These are phyloP conservation scores for Plectranthus barbatus DNA, from an alignment of 257 asterid species.

Conservation along the genomic window DNA sequence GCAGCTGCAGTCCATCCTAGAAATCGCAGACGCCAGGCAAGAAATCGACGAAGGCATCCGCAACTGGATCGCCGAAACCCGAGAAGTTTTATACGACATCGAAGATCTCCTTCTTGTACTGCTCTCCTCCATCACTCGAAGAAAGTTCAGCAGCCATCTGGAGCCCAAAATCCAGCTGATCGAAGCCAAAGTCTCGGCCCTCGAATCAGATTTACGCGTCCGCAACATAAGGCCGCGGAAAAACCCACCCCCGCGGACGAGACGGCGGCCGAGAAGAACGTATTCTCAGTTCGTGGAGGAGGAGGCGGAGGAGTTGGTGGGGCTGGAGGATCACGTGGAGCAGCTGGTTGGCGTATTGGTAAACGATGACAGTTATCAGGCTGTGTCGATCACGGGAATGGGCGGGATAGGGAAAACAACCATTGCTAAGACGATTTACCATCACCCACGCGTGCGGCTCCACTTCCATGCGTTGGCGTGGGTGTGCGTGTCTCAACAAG, in stretches of 20 bases:
- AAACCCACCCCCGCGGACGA: conserved; percentile 4
- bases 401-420: conserved; percentile 58
- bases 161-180: conserved; percentile 27
- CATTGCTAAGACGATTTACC: conserved; percentile 32
- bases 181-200: conserved; percentile 30
- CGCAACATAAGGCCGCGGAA: conserved; percentile 17
- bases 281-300: conserved; percentile 30
- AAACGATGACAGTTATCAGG: conserved; percentile 11
- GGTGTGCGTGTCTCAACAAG: conserved; percentile 45
- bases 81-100: conserved; percentile 36
- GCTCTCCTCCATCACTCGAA: conserved; percentile 5
- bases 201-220: conserved; percentile 31
- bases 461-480: conserved; percentile 47
- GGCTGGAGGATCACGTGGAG: conserved; percentile 35
- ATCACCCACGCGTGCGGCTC: conserved; percentile 18
- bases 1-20: conserved; percentile 33
- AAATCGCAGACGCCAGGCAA: conserved; percentile 40
- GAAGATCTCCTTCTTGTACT: conserved; percentile 32
- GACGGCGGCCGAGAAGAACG: conserved; percentile 20
- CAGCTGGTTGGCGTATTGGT: conserved; percentile 21
- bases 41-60: conserved; percentile 29
- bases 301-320: conserved; percentile 41
- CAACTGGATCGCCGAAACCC: conserved; percentile 39
- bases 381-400: conserved; percentile 35
- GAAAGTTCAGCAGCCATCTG: conserved; percentile 10